These are phyloP conservation scores for Medicago lupulina DNA, from an alignment of 306 rosid species.

Conservation along the genomic window DNA sequence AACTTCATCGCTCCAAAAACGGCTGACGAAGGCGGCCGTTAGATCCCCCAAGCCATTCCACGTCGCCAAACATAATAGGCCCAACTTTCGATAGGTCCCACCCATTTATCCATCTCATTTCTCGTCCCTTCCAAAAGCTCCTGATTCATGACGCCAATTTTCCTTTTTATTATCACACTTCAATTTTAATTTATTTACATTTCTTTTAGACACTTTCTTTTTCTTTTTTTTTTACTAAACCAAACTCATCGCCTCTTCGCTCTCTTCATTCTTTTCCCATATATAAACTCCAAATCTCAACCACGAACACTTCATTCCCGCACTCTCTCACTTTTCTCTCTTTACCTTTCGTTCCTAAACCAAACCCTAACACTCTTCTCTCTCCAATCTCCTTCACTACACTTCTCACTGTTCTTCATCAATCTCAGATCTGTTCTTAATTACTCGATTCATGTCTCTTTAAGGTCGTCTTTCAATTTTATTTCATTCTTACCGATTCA, in stretches of 20 bases:
- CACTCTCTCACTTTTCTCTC: conserved; percentile 48
- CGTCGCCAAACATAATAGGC: conserved; percentile 48
- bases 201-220: neutral
- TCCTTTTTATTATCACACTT: neutral
- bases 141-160: conserved; percentile 50
- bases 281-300: conserved; percentile 63
- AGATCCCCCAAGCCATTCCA: conserved; percentile 42
- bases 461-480: conserved; percentile 5
- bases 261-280: conserved; percentile 48
- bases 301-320: conserved; percentile 80
- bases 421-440: conserved; percentile 62
- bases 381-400: conserved; percentile 38
- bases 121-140: conserved; percentile 61
- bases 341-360: conserved; percentile 28
- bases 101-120: conserved; percentile 63
- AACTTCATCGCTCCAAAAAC: conserved; percentile 45
- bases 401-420: conserved; percentile 27
- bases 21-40: conserved; percentile 40
- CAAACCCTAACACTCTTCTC: conserved; percentile 69
- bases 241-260: conserved; percentile 46
- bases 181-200: conserved; percentile 2
- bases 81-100: conserved; percentile 49
- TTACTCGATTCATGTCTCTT: conserved; percentile 40
- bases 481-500: conserved; percentile 25
- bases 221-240: conserved; percentile 1